Percentiles rank a stretch among this genome's conserved stretches.
phyloP scores from a whole-genome alignment of 78 protist genomes.

The Capsaspora owczarzaki region DNA sequence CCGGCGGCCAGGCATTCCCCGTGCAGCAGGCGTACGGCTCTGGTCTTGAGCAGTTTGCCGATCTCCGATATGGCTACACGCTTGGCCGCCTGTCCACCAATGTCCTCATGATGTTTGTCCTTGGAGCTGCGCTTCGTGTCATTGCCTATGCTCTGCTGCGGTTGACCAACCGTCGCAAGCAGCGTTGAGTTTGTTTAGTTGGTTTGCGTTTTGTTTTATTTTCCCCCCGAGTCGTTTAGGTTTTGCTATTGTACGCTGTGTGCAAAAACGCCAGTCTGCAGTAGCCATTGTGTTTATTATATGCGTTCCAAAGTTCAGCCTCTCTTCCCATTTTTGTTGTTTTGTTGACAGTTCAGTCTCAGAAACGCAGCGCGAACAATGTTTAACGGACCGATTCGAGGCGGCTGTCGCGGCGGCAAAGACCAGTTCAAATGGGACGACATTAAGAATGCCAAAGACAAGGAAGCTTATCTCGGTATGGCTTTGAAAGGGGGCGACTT shows the following conservation, averaged over 20 bases:
- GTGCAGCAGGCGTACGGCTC: too few species aligned
- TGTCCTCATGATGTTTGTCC: not conserved
- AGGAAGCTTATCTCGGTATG: not conserved
- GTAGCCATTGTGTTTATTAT: too few species aligned
- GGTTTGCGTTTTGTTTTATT: not conserved
- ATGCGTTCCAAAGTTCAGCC: not conserved
- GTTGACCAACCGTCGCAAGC: not conserved
- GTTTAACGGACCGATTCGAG: not conserved
- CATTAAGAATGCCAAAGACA: not conserved
- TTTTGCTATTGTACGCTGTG: too few species aligned
- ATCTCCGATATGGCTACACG: not conserved
- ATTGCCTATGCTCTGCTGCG: not conserved
- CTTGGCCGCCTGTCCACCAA: not conserved
- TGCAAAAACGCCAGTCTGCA: too few species aligned
- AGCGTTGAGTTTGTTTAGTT: not conserved
- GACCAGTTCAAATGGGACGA: not conserved
- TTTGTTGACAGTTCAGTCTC: not conserved
- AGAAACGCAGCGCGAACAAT: too few species aligned
- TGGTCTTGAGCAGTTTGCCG: not conserved
- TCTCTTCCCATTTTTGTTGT: not conserved
- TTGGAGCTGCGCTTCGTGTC: not conserved
- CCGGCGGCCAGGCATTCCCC: too few species aligned
- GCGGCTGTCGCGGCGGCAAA: not conserved
- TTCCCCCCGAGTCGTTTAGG: too few species aligned
- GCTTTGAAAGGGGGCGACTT: not conserved